Evolutionary conservation across 768 basidiomycete species (phyloP).

Genomic region (Cystofilobasidium capitatum): DNA sequence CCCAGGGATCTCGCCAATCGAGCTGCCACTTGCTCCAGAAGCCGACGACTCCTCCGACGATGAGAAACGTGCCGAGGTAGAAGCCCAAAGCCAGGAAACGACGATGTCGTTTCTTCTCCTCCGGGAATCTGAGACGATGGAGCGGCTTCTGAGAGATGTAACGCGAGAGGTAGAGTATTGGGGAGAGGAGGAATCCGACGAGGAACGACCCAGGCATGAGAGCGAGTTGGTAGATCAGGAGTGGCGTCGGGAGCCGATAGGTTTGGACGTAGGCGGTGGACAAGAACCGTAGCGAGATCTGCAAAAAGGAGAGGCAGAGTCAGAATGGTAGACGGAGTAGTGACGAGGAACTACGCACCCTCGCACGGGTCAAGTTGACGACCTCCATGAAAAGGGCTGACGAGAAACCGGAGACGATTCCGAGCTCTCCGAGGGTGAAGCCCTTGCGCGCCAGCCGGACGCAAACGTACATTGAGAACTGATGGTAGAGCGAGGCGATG

Average conservation of each 20-base stretch:
- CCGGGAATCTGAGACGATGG: slow-evolving; percentile 66
- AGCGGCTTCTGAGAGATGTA: slow-evolving; percentile 78
- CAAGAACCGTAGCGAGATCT: slow-evolving; percentile 60
- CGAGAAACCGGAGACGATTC: slow-evolving; percentile 77
- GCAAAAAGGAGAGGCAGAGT: neutral
- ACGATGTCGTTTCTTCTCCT: slow-evolving; percentile 71
- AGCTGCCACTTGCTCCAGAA: slow-evolving; percentile 88
- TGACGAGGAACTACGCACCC: slow-evolving; percentile 47
- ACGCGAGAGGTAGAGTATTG: slow-evolving; percentile 80
- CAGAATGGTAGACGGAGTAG: neutral
- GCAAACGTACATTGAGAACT: slow-evolving; percentile 79
- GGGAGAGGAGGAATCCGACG: slow-evolving; percentile 88
- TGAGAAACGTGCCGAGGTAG: slow-evolving; percentile 62
- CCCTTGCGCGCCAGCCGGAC: slow-evolving; percentile 84
- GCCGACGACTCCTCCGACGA: slow-evolving; percentile 74
- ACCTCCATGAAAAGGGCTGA: slow-evolving; percentile 78
- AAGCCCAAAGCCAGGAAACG: slow-evolving; percentile 76
- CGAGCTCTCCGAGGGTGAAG: slow-evolving; percentile 90
- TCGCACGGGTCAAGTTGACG: slow-evolving; percentile 68
- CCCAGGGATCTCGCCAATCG: slow-evolving; percentile 67
- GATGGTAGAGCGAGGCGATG: slow-evolving; percentile 69
- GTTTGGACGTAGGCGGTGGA: slow-evolving; percentile 79
- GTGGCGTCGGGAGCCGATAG: slow-evolving; percentile 81
- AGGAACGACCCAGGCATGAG: slow-evolving; percentile 84
- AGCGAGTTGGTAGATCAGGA: slow-evolving; percentile 83